phyloP scores from a whole-genome alignment of 345 rosid species.

The Heritiera littoralis region DNA sequence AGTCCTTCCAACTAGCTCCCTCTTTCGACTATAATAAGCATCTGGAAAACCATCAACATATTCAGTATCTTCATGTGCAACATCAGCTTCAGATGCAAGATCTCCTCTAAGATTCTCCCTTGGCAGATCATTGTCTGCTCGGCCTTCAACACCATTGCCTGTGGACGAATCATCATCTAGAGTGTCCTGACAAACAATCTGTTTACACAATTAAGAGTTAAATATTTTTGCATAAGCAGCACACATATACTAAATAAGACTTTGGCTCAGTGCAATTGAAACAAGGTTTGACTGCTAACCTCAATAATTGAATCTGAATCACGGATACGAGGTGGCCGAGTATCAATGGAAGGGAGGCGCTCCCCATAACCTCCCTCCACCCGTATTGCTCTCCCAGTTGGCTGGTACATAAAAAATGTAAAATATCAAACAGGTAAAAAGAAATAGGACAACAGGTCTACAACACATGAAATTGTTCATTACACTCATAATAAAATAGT shows the following conservation, averaged over 20 bases:
- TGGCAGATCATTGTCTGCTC: slow-evolving; percentile 36
- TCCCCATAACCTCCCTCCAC: slow-evolving; percentile 92
- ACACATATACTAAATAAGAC: slow-evolving; percentile 15
- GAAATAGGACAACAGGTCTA: slow-evolving; percentile 7
- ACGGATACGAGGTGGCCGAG: slow-evolving; percentile 84
- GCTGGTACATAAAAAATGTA: slow-evolving; percentile 47
- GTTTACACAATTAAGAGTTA: slow-evolving; percentile 42
- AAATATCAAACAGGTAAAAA: slow-evolving; percentile 14
- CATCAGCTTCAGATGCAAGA: slow-evolving; percentile 42
- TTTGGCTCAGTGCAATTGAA: slow-evolving; percentile 20
- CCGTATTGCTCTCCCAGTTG: slow-evolving; percentile 96
- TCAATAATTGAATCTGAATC: slow-evolving; percentile 95
- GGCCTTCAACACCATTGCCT: slow-evolving; percentile 43
- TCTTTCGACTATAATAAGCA: slow-evolving; percentile 35
- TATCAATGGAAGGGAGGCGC: slow-evolving; percentile 84
- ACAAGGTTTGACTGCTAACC: slow-evolving; percentile 43
- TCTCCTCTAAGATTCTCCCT: slow-evolving; percentile 39
- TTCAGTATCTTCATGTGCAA: slow-evolving; percentile 32
- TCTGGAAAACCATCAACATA: slow-evolving; percentile 38
- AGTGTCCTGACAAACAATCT: slow-evolving; percentile 83
- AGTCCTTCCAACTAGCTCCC: slow-evolving; percentile 32
- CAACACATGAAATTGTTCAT: not conserved
- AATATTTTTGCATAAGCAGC: slow-evolving; percentile 21
- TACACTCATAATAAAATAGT: not conserved
- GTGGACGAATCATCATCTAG: slow-evolving; percentile 54